phyloP scores from a whole-genome alignment of 441 rosid species.

The Biscutella laevigata region DNA sequence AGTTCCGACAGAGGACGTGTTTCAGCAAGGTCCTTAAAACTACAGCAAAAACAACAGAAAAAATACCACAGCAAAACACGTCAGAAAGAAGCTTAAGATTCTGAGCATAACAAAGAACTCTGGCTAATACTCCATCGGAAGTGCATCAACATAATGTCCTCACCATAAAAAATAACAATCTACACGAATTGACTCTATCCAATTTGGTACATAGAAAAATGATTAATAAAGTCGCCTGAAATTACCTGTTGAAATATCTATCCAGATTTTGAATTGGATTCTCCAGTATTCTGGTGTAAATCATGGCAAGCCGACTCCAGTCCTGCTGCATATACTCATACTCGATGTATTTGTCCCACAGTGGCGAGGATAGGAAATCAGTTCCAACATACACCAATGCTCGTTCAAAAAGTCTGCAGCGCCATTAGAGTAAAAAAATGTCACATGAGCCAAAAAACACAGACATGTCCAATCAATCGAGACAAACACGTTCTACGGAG shows the following conservation, averaged over 20 bases:
- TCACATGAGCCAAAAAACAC: constrained; percentile 16
- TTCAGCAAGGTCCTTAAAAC: constrained; percentile 81
- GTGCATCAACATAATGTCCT: not conserved
- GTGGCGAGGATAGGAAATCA: constrained; percentile 68
- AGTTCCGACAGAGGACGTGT: constrained; percentile 72
- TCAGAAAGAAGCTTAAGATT: not conserved
- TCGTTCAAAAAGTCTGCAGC: constrained; percentile 87
- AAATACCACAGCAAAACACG: constrained; percentile 1
- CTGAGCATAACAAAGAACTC: too few relatives aligned
- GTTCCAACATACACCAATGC: constrained; percentile 86
- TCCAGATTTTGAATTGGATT: constrained; percentile 80
- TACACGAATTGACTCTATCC: not conserved
- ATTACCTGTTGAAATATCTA: constrained; percentile 63
- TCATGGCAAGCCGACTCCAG: constrained; percentile 69
- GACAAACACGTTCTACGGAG: constrained; percentile 25
- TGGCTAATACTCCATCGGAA: too few relatives aligned
- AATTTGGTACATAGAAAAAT: not conserved
- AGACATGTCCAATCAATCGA: constrained; percentile 15
- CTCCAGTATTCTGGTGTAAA: constrained; percentile 78
- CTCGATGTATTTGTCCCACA: constrained; percentile 95
- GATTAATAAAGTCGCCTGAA: not conserved
- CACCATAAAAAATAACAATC: not conserved
- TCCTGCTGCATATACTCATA: constrained; percentile 84
- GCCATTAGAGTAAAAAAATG: constrained; percentile 21
- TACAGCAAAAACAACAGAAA: constrained; percentile 25